Evolutionary conservation across 495 filamentous ascomycete genomes (phyloP).

Genomic region (Neurospora sp.): DNA sequence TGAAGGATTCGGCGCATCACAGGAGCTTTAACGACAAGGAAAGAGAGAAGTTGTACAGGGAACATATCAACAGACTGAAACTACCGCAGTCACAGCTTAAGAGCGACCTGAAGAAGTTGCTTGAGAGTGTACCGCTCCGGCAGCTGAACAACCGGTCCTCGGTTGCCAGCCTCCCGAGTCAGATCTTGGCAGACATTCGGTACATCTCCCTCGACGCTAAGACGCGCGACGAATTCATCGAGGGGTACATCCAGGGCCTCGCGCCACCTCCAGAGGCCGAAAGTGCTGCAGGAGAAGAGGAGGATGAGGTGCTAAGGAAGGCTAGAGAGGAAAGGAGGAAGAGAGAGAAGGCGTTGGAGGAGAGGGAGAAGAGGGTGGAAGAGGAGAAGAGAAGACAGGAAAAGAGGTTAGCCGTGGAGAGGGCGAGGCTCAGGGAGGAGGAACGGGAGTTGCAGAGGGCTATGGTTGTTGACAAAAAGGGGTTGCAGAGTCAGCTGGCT

Average conservation of each 20-base stretch:
- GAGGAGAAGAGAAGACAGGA: slow-evolving; percentile 63
- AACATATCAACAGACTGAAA: slow-evolving; percentile 72
- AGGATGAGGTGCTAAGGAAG: slow-evolving; percentile 50
- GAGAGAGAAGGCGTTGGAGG: slow-evolving; percentile 64
- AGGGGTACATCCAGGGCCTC: slow-evolving; percentile 65
- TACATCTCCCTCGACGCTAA: slow-evolving; percentile 69
- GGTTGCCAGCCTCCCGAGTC: slow-evolving; percentile 49
- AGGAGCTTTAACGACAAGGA: slow-evolving; percentile 69
- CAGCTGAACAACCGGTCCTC: slow-evolving; percentile 57
- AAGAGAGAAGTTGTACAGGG: slow-evolving; percentile 82
- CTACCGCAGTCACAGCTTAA: slow-evolving; percentile 63
- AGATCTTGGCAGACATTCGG: slow-evolving; percentile 63
- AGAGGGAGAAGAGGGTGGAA: slow-evolving; percentile 61
- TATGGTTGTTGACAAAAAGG: slow-evolving; percentile 65
- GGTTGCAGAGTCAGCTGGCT: slow-evolving; percentile 53
- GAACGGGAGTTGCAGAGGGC: slow-evolving; percentile 71
- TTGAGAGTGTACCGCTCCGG: slow-evolving; percentile 57
- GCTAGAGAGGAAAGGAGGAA: slow-evolving; percentile 54
- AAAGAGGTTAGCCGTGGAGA: slow-evolving; percentile 55
- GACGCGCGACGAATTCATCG: slow-evolving; percentile 61
- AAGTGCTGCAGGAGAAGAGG: slow-evolving; percentile 31
- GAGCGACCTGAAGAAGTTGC: slow-evolving; percentile 65
- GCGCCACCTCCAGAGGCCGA: slow-evolving; percentile 48
- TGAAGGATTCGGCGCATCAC: slow-evolving; percentile 50
- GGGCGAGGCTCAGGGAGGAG: slow-evolving; percentile 59